Conservation (phyloP, 129 eudicot species). For the Helianthus tuberosus region DNA sequence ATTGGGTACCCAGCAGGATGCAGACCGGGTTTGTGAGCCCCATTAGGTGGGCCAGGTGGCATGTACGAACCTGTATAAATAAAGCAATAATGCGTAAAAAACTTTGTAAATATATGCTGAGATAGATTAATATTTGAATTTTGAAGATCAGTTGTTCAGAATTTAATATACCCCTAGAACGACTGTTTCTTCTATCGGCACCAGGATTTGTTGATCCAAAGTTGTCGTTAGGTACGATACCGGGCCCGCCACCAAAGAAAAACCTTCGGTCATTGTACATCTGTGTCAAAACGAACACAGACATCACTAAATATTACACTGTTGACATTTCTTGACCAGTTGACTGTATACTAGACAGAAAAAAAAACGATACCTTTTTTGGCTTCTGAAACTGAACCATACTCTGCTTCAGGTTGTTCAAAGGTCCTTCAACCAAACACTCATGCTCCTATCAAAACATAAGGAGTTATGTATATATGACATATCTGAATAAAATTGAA, state of each 20-base stretch:
- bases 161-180: constrained; percentile 67
- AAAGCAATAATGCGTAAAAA: neutral
- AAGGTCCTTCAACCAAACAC: constrained; percentile 95
- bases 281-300: constrained; percentile 43
- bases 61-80: constrained; percentile 55
- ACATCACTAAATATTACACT: neutral
- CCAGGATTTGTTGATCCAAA: constrained; percentile 56
- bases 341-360: neutral
- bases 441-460: constrained; percentile 66
- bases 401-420: constrained; percentile 89
- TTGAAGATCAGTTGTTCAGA: neutral
- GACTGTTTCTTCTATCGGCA: constrained; percentile 76
- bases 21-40: constrained; percentile 73
- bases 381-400: constrained; percentile 98
- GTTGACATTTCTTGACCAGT: neutral
- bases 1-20: constrained; percentile 81
- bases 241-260: constrained; percentile 88
- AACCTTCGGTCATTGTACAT: constrained; percentile 82
- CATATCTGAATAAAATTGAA: neutral
- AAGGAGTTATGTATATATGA: neutral
- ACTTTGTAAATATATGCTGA: neutral
- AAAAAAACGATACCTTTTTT: constrained; percentile 53
- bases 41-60: constrained; percentile 83
- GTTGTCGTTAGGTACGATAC: constrained; percentile 62
- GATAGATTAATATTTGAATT: neutral